Evolutionary conservation across 768 basidiomycete genomes (phyloP).

Genomic region (Naganishia randhawae): DNA sequence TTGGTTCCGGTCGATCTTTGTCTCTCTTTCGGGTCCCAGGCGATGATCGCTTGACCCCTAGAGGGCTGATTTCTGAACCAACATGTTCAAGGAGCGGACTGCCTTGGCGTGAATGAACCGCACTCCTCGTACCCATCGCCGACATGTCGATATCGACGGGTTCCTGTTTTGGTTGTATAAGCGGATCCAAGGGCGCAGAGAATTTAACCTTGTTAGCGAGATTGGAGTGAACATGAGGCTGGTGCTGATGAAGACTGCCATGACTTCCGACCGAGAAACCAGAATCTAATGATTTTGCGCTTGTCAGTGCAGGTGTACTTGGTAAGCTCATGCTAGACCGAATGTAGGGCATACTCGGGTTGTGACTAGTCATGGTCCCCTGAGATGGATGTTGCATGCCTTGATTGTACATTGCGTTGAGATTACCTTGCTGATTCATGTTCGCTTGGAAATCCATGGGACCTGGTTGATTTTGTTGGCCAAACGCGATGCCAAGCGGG

Average conservation of each 20-base stretch:
- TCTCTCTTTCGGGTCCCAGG: conserved; percentile 3
- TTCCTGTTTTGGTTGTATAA: conserved; percentile 9
- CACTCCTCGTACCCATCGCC: conserved; percentile 3
- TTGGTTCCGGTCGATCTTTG: background rate
- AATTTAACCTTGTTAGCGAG: conserved; percentile 16
- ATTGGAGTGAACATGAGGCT: conserved; percentile 16
- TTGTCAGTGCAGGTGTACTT: conserved; percentile 12
- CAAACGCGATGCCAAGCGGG: conserved; percentile 14
- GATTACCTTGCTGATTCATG: background rate
- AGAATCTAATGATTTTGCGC: conserved; percentile 16
- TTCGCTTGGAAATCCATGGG: background rate
- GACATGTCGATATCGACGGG: conserved; percentile 3
- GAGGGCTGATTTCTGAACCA: background rate
- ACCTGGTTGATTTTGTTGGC: conserved; percentile 8
- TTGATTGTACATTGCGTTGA: background rate
- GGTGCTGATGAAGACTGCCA: conserved; percentile 1
- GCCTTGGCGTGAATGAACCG: background rate
- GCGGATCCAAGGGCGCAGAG: background rate
- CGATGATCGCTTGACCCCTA: conserved; percentile 1
- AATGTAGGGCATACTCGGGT: conserved; percentile 15
- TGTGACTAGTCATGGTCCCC: conserved; percentile 9
- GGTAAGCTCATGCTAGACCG: conserved; percentile 18
- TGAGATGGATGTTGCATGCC: background rate
- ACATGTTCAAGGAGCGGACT: conserved; percentile 1
- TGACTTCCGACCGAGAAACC: background rate